phyloP scores from a whole-genome alignment of 257 asterid genomes.

The Ajuga chamaepitys region DNA sequence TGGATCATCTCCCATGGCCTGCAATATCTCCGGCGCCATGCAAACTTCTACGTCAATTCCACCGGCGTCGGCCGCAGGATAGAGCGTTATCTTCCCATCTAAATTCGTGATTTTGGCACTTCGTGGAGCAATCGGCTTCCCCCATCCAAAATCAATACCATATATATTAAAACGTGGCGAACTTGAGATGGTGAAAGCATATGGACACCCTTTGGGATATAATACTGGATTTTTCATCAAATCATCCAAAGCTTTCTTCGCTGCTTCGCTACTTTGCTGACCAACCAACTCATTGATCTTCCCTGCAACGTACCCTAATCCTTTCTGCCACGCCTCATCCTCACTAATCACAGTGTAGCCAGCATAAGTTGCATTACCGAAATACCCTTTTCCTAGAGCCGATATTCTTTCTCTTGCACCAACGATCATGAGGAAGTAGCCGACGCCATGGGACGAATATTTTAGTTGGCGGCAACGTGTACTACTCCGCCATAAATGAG shows the following conservation, averaged over 20 bases:
- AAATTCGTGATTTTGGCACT: constrained; percentile 25
- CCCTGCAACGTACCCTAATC: neutral
- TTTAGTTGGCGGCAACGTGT: neutral
- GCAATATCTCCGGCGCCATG: constrained; percentile 23
- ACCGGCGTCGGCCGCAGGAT: constrained; percentile 25
- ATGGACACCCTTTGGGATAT: neutral
- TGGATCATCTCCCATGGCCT: constrained; percentile 23
- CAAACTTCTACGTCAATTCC: constrained; percentile 42
- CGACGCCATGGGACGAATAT: neutral
- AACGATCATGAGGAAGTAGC: neutral
- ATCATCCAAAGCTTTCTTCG: neutral
- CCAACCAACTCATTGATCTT: neutral
- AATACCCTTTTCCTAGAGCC: constrained; percentile 28
- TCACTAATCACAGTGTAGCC: neutral
- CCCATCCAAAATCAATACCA: constrained; percentile 45
- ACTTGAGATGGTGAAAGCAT: constrained; percentile 19
- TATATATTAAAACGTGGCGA: constrained; percentile 46
- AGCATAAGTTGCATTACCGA: constrained; percentile 23
- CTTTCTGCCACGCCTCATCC: neutral
- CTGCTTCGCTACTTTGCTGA: neutral
- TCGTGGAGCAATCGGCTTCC: constrained; percentile 38
- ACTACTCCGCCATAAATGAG: constrained; percentile 1
- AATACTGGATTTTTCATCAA: neutral
- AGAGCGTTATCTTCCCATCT: constrained; percentile 38
- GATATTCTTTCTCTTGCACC: constrained; percentile 33